phyloP scores from a whole-genome alignment of 352 stramenopile species.

The Aphanomyces invadans region DNA sequence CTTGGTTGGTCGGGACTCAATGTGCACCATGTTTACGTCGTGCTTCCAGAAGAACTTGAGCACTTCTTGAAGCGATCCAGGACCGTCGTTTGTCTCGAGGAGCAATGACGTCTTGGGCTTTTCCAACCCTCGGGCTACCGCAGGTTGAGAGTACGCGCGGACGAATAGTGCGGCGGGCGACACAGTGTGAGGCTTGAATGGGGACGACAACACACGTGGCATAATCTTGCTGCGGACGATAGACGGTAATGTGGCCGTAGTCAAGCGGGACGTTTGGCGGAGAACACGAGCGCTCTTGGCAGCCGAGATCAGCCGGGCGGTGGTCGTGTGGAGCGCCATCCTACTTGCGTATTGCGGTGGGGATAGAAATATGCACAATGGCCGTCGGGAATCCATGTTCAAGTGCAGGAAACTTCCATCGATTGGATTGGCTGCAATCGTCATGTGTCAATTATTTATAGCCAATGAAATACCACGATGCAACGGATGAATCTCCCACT shows the following conservation, averaged over 20 bases:
- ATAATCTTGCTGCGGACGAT: background rate
- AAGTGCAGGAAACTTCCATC: too few relatives aligned
- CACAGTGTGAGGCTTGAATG: background rate
- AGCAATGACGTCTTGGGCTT: conserved; percentile 62
- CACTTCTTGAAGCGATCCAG: conserved; percentile 89
- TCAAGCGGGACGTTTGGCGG: background rate
- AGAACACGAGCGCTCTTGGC: background rate
- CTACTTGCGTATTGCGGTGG: background rate
- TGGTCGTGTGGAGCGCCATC: background rate
- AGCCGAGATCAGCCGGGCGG: background rate
- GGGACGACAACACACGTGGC: too few relatives aligned
- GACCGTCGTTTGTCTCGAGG: conserved; percentile 62
- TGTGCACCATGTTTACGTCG: conserved; percentile 94
- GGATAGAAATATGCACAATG: background rate
- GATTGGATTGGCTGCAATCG: background rate
- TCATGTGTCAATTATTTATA: background rate
- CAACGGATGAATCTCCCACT: background rate
- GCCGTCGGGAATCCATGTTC: too few relatives aligned
- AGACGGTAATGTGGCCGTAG: background rate
- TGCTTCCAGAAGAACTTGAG: conserved; percentile 97
- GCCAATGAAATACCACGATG: conserved; percentile 1
- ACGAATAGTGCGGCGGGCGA: background rate
- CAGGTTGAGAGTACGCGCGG: background rate
- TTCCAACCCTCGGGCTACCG: background rate
- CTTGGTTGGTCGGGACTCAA: conserved; percentile 91